A percentile compares a stretch with the other conserved stretches of the same genome.
Conservation (phyloP, 345 rosid genomes). For the Euphorbia lathyris region DNA sequence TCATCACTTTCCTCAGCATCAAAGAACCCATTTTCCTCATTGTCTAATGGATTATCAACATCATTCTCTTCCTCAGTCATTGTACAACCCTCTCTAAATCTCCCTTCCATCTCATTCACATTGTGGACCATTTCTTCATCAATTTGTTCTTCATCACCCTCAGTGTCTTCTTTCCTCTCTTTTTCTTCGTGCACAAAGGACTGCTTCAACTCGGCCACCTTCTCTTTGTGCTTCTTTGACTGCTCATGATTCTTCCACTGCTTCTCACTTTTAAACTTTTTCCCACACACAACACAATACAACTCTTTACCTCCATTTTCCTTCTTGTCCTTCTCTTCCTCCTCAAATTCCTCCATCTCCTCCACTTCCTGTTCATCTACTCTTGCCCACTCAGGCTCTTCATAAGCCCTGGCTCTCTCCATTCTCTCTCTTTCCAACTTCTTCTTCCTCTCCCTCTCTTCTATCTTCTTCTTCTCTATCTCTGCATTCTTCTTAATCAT, state of each 20-base stretch:
- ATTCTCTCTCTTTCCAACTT: constrained; percentile 62
- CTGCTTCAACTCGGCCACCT: constrained; percentile 71
- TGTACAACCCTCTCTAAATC: constrained; percentile 41
- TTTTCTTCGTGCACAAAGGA: constrained; percentile 49
- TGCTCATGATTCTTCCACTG: constrained; percentile 98
- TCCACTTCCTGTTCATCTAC: constrained; percentile 43
- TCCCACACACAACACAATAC: constrained; percentile 80
- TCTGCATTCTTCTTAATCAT: constrained; percentile 60
- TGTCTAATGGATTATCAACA: constrained; percentile 19
- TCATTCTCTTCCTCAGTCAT: constrained; percentile 33
- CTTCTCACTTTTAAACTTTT: constrained; percentile 91
- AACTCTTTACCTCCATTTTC: constrained; percentile 44
- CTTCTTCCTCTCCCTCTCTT: constrained; percentile 64
- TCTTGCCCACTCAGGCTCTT: constrained; percentile 70
- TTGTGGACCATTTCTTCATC: neutral
- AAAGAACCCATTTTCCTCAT: constrained; percentile 31
- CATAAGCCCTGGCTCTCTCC: constrained; percentile 49
- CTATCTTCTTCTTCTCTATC: constrained; percentile 53
- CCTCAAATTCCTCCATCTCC: constrained; percentile 29
- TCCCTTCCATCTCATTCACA: constrained; percentile 42
- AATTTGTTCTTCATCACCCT: constrained; percentile 19
- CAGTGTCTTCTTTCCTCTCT: constrained; percentile 21
- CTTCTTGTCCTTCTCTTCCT: constrained; percentile 27
- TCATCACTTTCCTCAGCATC: constrained; percentile 33
- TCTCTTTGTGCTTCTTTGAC: constrained; percentile 96